Evolutionary conservation across 805 yeast genomes (phyloP).

Genomic region (Kodamaea kaohsiungensis): DNA sequence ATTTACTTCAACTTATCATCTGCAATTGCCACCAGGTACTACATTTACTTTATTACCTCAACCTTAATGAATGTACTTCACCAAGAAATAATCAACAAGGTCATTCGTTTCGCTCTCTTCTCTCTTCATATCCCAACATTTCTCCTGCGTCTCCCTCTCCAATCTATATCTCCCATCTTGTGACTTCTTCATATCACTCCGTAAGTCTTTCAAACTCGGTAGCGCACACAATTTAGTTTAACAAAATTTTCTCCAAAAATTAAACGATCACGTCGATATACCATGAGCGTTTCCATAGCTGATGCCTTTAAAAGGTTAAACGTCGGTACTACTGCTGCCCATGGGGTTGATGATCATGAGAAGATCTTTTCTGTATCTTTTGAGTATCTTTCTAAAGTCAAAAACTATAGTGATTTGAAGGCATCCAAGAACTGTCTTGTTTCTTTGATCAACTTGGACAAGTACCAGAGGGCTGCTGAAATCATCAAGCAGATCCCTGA

Average conservation of each 20-base stretch:
- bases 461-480: conserved; percentile 49
- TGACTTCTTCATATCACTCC: too few relatives aligned
- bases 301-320: conserved; percentile 44
- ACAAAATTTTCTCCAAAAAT: conserved; percentile 1
- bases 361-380: conserved; percentile 40
- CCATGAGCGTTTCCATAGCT: conserved; percentile 40
- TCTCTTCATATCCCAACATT: too few relatives aligned
- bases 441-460: conserved; percentile 61
- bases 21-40: too few relatives aligned
- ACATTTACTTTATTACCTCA: too few relatives aligned
- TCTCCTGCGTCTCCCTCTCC: too few relatives aligned
- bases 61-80: too few relatives aligned
- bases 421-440: conserved; percentile 49
- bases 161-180: too few relatives aligned
- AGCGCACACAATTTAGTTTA: not conserved
- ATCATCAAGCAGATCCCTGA: conserved; percentile 42
- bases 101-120: too few relatives aligned
- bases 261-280: not conserved
- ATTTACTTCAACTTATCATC: too few relatives aligned
- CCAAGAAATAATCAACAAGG: too few relatives aligned
- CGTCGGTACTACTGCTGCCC: conserved; percentile 23
- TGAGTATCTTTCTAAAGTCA: conserved; percentile 41
- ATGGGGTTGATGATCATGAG: conserved; percentile 34
- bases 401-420: conserved; percentile 34
- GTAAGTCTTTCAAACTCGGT: not conserved